A percentile compares a stretch with the other conserved stretches of the same genome.
Conservation (phyloP, 176 grass and related monocot species). For the Neostapfia colusana region DNA sequence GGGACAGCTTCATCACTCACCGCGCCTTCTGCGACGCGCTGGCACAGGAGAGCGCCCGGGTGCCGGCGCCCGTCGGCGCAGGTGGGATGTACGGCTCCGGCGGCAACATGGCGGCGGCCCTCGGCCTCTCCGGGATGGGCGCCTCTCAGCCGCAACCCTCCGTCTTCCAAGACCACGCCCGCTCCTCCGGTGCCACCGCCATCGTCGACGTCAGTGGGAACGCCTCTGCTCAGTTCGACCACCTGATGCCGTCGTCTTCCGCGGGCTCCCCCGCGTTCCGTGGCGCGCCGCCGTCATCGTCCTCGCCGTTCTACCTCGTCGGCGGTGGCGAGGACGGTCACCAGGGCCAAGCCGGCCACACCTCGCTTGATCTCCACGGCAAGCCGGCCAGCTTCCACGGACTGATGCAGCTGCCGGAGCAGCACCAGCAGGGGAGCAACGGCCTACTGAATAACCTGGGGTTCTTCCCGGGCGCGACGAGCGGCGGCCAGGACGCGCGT, state of each 20-base stretch:
- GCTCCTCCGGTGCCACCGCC: slow-evolving; percentile 34
- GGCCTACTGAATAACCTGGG: slow-evolving; percentile 50
- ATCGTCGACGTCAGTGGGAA: background rate
- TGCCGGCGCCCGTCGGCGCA: slow-evolving; percentile 44
- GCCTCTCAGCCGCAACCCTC: slow-evolving; percentile 30
- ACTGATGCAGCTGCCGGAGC: slow-evolving; percentile 75
- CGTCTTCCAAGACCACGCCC: slow-evolving; percentile 24
- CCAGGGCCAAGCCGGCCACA: background rate
- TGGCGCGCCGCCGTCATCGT: background rate
- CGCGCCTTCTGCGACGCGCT: slow-evolving; percentile 83
- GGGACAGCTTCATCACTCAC: slow-evolving; percentile 96
- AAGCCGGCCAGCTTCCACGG: slow-evolving; percentile 68
- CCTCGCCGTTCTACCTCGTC: slow-evolving; percentile 62
- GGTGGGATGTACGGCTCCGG: slow-evolving; percentile 46
- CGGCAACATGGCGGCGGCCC: slow-evolving; percentile 42
- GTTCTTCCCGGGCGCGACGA: slow-evolving; percentile 42
- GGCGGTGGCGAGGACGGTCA: slow-evolving; percentile 40
- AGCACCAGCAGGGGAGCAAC: slow-evolving; percentile 31
- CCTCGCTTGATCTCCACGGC: slow-evolving; percentile 52
- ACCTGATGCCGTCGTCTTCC: slow-evolving; percentile 33
- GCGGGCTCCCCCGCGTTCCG: slow-evolving; percentile 33
- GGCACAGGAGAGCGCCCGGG: slow-evolving; percentile 69
- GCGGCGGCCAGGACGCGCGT: slow-evolving; percentile 46
- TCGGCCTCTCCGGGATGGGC: slow-evolving; percentile 48
- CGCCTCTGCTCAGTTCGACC: slow-evolving; percentile 49